Conservation (phyloP, 805 yeast species). For the Wickerhamiella domercqiae region DNA sequence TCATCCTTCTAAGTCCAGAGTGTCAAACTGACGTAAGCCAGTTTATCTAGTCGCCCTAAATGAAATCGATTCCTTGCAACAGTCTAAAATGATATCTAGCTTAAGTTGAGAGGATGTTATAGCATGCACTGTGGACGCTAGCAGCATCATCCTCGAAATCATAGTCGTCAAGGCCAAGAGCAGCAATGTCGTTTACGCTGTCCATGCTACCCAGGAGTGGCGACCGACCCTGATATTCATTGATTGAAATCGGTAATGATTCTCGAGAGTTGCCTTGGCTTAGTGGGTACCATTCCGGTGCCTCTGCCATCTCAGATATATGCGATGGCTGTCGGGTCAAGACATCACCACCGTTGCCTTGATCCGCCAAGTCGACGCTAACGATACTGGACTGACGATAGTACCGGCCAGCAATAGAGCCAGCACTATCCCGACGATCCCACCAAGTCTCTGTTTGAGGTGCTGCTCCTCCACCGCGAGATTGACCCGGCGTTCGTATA, state of each 20-base stretch:
- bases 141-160: conserved; percentile 16
- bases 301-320: conserved; percentile 14
- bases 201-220: conserved; percentile 13
- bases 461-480: not conserved
- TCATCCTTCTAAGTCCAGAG: conserved; percentile 3
- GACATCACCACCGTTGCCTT: conserved; percentile 5
- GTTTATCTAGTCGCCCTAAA: too few relatives aligned
- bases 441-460: conserved; percentile 5
- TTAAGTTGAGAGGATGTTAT: conserved; percentile 13
- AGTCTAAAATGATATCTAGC: too few relatives aligned
- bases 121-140: conserved; percentile 15
- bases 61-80: too few relatives aligned
- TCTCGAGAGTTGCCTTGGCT: conserved; percentile 9
- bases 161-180: conserved; percentile 11
- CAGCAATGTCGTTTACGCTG: conserved; percentile 10
- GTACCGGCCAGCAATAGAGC: conserved; percentile 11
- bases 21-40: not conserved
- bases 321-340: conserved; percentile 12
- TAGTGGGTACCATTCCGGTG: conserved; percentile 11
- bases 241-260: conserved; percentile 13
- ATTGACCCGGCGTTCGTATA: not conserved
- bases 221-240: conserved; percentile 14
- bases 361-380: conserved; percentile 16
- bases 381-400: conserved; percentile 19
- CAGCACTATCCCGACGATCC: conserved; percentile 9